Conservation (phyloP, 768 basidiomycete genomes). For the Collybia nuda region DNA sequence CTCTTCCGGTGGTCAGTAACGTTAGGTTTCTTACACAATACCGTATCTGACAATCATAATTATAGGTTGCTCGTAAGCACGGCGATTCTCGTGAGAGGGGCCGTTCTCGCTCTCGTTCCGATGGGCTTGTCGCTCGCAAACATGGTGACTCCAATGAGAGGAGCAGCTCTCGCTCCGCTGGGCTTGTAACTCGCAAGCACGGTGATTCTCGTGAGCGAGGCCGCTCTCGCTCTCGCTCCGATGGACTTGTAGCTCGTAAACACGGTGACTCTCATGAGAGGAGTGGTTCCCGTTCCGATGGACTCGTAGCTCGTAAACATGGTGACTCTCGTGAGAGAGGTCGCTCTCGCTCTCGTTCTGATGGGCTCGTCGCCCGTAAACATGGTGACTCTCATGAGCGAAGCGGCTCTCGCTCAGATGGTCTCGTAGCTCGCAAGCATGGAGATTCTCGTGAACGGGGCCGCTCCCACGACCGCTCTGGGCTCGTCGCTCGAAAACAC, state of each 20-base stretch:
- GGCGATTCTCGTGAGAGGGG: background rate
- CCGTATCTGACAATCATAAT: background rate
- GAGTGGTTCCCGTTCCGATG: too few species aligned
- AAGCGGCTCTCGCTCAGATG: background rate
- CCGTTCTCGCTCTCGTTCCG: background rate
- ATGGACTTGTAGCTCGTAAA: too few species aligned
- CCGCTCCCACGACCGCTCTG: too few species aligned
- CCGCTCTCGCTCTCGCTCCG: too few species aligned
- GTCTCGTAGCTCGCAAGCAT: constrained; percentile 12
- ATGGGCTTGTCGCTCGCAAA: background rate
- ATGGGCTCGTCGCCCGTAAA: constrained; percentile 3
- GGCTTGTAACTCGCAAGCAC: too few species aligned
- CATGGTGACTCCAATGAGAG: constrained; percentile 9
- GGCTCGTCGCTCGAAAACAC: too few species aligned
- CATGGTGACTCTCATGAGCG: constrained; percentile 1
- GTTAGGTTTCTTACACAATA: too few species aligned
- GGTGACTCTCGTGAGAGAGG: constrained; percentile 1
- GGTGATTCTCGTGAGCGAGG: too few species aligned
- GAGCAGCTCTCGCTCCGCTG: constrained; percentile 6
- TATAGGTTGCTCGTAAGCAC: background rate
- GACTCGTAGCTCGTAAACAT: background rate
- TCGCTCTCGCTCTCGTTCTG: background rate
- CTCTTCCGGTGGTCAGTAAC: background rate
- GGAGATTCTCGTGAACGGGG: background rate
- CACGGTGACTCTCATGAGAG: too few species aligned